phyloP scores from a whole-genome alignment of 2,329 filamentous ascomycete genomes.

The Fusarium keratoplasticum region DNA sequence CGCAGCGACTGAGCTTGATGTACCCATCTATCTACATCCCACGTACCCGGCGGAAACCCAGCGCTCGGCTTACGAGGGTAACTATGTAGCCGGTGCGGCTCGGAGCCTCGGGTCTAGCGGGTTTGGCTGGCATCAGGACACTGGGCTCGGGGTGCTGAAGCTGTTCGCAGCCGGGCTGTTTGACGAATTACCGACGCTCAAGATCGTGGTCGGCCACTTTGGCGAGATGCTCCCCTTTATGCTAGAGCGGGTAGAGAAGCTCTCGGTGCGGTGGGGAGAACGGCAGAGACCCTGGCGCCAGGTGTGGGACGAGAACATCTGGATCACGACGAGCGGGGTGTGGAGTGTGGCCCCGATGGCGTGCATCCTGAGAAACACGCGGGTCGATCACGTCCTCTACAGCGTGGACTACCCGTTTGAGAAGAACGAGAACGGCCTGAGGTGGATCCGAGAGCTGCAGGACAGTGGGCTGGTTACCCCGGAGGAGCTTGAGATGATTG shows the following conservation, averaged over 20 bases:
- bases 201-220: conserved; percentile 55
- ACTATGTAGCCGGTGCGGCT: conserved; percentile 45
- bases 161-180: conserved; percentile 52
- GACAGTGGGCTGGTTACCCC: conserved; percentile 60
- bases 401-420: conserved; percentile 70
- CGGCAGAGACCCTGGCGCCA: conserved; percentile 54
- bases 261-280: conserved; percentile 46
- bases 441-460: conserved; percentile 61
- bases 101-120: conserved; percentile 53
- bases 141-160: conserved; percentile 55
- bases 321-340: conserved; percentile 67
- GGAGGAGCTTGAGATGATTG: conserved; percentile 62
- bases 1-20: conserved; percentile 55
- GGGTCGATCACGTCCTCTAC: conserved; percentile 64
- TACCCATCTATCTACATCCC: conserved; percentile 65
- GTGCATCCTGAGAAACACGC: conserved; percentile 56
- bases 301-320: conserved; percentile 68
- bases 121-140: conserved; percentile 64
- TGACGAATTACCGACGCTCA: conserved; percentile 51
- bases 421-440: conserved; percentile 59
- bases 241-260: conserved; percentile 57
- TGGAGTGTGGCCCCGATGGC: conserved; percentile 62
- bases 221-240: conserved; percentile 65
- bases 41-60: conserved; percentile 48
- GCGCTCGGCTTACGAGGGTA: conserved; percentile 40